phyloP scores from a whole-genome alignment of 2,329 filamentous ascomycete genomes.

The Fusarium sacchari region DNA sequence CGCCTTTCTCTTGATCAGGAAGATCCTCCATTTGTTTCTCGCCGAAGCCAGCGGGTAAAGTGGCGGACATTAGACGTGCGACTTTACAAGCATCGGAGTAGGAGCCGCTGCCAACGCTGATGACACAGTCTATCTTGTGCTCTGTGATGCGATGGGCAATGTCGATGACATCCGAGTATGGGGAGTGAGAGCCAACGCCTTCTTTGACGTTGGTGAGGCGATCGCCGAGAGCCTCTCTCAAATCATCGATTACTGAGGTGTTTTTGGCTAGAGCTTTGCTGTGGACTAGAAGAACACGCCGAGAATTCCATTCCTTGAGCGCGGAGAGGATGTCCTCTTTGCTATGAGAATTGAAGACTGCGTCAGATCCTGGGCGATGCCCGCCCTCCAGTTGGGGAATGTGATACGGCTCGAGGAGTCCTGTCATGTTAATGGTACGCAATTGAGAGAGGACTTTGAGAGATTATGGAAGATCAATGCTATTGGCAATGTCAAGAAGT shows the following conservation, averaged over 20 bases:
- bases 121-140: neutral
- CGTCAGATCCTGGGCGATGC: conserved; percentile 1
- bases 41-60: neutral
- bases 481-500: neutral
- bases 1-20: neutral
- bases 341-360: conserved; percentile 21
- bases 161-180: conserved; percentile 14
- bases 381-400: conserved; percentile 14
- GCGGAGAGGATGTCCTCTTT: neutral
- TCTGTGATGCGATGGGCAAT: neutral
- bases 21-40: conserved; percentile 15
- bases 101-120: conserved; percentile 5
- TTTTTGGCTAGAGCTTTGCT: conserved; percentile 12
- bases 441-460: neutral
- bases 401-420: neutral
- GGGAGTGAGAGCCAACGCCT: conserved; percentile 16
- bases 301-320: neutral
- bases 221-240: neutral
- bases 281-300: neutral
- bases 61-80: conserved; percentile 4
- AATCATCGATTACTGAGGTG: neutral
- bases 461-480: neutral
- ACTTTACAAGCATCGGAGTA: conserved; percentile 22
- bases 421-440: neutral
- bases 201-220: neutral